Conservation (phyloP, 2,329 filamentous ascomycete species). For the Aspergillus proliferans region DNA sequence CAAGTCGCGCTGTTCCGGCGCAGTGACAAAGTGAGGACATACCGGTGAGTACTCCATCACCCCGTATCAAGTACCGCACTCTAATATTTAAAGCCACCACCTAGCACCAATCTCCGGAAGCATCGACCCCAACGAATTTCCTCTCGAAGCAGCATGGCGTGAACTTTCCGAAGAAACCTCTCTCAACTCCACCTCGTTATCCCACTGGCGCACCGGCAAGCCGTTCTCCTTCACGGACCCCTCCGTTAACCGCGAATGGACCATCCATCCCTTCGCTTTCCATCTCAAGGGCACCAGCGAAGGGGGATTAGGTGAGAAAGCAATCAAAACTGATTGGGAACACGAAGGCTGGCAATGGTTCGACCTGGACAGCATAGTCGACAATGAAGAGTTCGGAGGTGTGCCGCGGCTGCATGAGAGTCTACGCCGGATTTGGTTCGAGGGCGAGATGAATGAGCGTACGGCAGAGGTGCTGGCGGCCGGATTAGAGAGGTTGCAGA, state of each 20-base stretch:
- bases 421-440: slow-evolving; percentile 55
- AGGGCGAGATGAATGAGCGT: slow-evolving; percentile 43
- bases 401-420: slow-evolving; percentile 56
- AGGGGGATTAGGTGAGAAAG: slow-evolving; percentile 33
- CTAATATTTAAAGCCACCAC: slow-evolving; percentile 36
- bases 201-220: slow-evolving; percentile 52
- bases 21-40: slow-evolving; percentile 54
- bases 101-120: slow-evolving; percentile 58
- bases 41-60: slow-evolving; percentile 40
- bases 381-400: slow-evolving; percentile 43
- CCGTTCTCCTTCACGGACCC: slow-evolving; percentile 53
- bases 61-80: not conserved
- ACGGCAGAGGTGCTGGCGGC: slow-evolving; percentile 43
- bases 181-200: slow-evolving; percentile 43
- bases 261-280: slow-evolving; percentile 57
- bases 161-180: slow-evolving; percentile 59
- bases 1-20: slow-evolving; percentile 58
- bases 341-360: slow-evolving; percentile 56
- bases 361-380: slow-evolving; percentile 46
- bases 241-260: slow-evolving; percentile 53
- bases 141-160: slow-evolving; percentile 54
- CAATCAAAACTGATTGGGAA: slow-evolving; percentile 57
- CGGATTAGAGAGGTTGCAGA: slow-evolving; percentile 46
- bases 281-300: slow-evolving; percentile 33
- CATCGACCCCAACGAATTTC: slow-evolving; percentile 51